Base-by-base conservation (phyloP, 768 basidiomycete genomes). In the Kwoniella botswanensis region DNA sequence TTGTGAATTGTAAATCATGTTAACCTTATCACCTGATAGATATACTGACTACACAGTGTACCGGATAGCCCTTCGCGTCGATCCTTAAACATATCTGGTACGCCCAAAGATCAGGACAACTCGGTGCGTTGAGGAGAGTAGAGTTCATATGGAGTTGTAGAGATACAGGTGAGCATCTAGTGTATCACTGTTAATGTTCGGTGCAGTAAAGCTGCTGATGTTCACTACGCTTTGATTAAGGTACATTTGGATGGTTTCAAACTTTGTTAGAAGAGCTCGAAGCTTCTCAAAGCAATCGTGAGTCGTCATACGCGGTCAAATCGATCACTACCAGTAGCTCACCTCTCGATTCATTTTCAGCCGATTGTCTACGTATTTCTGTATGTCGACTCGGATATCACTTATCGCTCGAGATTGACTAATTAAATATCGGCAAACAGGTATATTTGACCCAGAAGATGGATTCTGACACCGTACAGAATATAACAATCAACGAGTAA, bases 161-260 rank as follows among this genome's bases (percentile, higher is more conserved):
- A 26, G 78, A 76, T 44, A 74, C 78, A 18, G 76, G 78, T 72
- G 3, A 62, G 72, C 67, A 56, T n/a, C 53, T 9, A n/a, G 26
- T 43, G 35, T 26, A 42, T 26, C 12, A 18, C n/a, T 43, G 21
- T 26, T 26, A 26, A 4, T 26, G 26, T 26, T 26, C 26, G 26
- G 26, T 26, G 26, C 26, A 26, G 26, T 26, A 26, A 26, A 26
- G 26, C 26, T 26, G 35, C 35, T 35, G 35, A 35, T 35, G 35
- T 6, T 35, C 7, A 35, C 35, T 35, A 35, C 35, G 35, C 35
- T 35, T 18, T 18, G 59, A 53, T 54, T 6, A 43, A n/a, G 93
- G 93, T n/a, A 92, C 92, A n/a, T 94, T 97, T 78, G 94, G 93
- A 76, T 97, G 94, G 94, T 96, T 98, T 88, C 93, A 95, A 83